Evolutionary conservation across 441 rosid genomes (phyloP).

Genomic region (Capsella rubella): DNA sequence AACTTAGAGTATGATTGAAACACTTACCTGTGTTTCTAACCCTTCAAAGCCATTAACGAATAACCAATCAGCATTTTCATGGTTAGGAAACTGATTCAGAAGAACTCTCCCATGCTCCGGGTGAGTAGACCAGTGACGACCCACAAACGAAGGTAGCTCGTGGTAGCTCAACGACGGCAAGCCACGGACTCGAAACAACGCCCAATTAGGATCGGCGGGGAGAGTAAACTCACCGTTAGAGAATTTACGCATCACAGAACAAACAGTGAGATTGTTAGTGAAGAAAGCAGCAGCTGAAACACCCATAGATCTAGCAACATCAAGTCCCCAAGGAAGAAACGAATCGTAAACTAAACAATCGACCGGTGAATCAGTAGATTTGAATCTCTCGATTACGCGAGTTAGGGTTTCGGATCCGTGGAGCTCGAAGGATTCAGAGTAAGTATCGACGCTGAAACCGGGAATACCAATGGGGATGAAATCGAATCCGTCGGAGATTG

Average conservation of each 20-base stretch:
- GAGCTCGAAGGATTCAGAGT: conserved; percentile 50
- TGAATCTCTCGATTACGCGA: conserved; percentile 47
- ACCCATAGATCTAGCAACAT: conserved; percentile 60
- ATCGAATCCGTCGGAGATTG: conserved; percentile 83
- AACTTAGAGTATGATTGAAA: background rate
- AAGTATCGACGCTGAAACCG: conserved; percentile 48
- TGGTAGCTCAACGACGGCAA: conserved; percentile 55
- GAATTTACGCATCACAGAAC: conserved; percentile 47
- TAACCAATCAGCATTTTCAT: conserved; percentile 64
- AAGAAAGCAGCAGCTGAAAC: conserved; percentile 68
- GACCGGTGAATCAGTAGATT: conserved; percentile 48
- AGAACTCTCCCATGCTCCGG: conserved; percentile 64
- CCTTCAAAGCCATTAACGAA: conserved; percentile 63
- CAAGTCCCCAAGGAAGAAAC: conserved; percentile 81
- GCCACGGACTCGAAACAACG: conserved; percentile 53
- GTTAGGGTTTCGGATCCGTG: conserved; percentile 62
- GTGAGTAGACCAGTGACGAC: conserved; percentile 48
- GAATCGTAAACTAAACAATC: conserved; percentile 70
- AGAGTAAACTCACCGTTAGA: conserved; percentile 47
- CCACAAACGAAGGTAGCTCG: conserved; percentile 65
- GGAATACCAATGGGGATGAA: conserved; percentile 53
- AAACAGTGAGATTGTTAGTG: conserved; percentile 66
- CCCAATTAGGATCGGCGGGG: conserved; percentile 49
- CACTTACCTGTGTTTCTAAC: conserved; percentile 59
- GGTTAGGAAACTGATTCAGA: conserved; percentile 57